Base-by-base conservation (phyloP, 2,329 filamentous ascomycete genomes). In the Fusarium sacchari region DNA sequence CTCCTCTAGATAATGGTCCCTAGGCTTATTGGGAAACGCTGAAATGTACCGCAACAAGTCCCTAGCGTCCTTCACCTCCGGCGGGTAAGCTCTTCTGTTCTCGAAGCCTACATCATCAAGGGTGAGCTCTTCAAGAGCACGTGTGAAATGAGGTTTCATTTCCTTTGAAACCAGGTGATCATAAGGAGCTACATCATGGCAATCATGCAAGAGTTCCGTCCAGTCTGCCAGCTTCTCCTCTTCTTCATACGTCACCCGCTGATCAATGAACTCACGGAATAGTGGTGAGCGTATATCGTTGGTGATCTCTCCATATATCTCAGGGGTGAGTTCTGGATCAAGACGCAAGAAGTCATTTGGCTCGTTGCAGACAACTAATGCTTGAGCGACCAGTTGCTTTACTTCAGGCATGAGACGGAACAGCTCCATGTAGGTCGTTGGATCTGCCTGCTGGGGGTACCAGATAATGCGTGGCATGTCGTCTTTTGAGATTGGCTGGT, bases 1-100 rank as follows among this genome's bases (percentile, higher is more conserved):
- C 26, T 46, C 17, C 18, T 46, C 43, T 46, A 4, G 12, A 24
- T 32, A 28, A n/a, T 34, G 53, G 26, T 56, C 53, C 22, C 28
- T 43, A 2, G 53, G 53, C 11, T 26, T 15, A 4, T 36, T 34
- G 8, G 53, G 53, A n/a, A 43, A 83, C 18, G 44, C 40, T 2
- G 56, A 65, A 5, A 46, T 32, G 14, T 36, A 60, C 10, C 34
- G 28, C 32, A 65, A 53, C 22, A 65, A 17, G 18, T 46, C 39
- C 18, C 39, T 34, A 4, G 36, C 47, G 32, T 55, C 58, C 17
- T 37, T 34, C 4, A 18, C 26, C 4, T 28, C 20, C 2, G 34
- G 40, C 8, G 2, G 9, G 37, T 13, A 17, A 6, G 24, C 58
- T 30, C n/a, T 26, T 46, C 46, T 49, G 24, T 60, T 47, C 18